These are phyloP conservation scores for Aureobasidium mangrovei DNA, from an alignment of 2,329 filamentous ascomycete genomes.

Conservation along the genomic window DNA sequence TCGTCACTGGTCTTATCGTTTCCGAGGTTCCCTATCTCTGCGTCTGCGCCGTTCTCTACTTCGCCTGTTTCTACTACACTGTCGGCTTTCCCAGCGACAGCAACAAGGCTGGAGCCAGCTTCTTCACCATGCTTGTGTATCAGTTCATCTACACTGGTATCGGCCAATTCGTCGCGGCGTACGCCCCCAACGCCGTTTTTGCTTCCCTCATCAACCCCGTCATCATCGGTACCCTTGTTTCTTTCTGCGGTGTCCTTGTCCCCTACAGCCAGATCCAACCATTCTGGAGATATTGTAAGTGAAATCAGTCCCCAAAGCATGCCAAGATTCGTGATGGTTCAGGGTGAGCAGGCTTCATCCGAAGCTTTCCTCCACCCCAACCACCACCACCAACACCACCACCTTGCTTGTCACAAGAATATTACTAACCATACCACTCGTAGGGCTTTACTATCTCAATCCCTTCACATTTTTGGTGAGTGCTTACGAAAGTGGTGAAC, in stretches of 20 bases:
- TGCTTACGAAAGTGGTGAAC: too few relatives aligned
- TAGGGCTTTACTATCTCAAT: conserved; percentile 26
- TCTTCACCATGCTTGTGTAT: conserved; percentile 44
- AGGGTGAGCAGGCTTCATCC: too few relatives aligned
- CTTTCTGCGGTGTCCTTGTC: conserved; percentile 29
- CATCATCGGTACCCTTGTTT: conserved; percentile 25
- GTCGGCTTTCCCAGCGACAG: conserved; percentile 36
- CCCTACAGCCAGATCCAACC: conserved; percentile 26
- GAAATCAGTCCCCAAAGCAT: background rate
- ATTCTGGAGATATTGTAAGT: conserved; percentile 31
- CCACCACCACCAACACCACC: conserved; percentile 23
- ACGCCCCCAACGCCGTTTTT: conserved; percentile 36
- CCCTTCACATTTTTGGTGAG: conserved; percentile 27
- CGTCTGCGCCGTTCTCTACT: conserved; percentile 51
- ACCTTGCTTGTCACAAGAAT: background rate
- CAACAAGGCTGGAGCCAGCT: conserved; percentile 40
- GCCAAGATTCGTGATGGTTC: too few relatives aligned
- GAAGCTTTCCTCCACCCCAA: too few relatives aligned
- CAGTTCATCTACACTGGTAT: conserved; percentile 47
- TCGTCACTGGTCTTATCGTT: conserved; percentile 60
- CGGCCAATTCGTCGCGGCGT: conserved; percentile 48
- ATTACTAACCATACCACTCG: background rate
- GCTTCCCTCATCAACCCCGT: conserved; percentile 38
- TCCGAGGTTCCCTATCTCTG: conserved; percentile 62
- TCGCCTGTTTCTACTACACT: conserved; percentile 30